These are phyloP conservation scores for Helminthosporium solani DNA, from an alignment of 2,329 filamentous ascomycete genomes.

Conservation along the genomic window DNA sequence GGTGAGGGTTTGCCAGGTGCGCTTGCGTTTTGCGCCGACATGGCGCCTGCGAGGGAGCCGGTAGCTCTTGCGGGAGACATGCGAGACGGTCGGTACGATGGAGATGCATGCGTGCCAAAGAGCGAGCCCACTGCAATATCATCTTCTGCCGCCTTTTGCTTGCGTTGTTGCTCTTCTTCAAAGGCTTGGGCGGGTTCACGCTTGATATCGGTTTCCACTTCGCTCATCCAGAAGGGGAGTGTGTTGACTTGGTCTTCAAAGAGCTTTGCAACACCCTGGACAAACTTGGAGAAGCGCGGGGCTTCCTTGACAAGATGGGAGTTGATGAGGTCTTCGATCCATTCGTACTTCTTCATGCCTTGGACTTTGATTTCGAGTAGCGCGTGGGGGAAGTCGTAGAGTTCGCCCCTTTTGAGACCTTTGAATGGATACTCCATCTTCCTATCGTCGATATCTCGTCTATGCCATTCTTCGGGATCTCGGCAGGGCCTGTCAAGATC, in stretches of 20 bases:
- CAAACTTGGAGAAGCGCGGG: constrained; percentile 93
- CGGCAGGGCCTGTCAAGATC: constrained; percentile 84
- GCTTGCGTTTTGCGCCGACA: constrained; percentile 23
- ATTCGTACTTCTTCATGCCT: constrained; percentile 69
- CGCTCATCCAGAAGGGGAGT: constrained; percentile 92
- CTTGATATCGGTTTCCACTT: constrained; percentile 89
- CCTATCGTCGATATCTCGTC: constrained; percentile 80
- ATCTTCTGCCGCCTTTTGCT: constrained; percentile 78
- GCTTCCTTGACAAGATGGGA: constrained; percentile 90
- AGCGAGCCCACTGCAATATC: constrained; percentile 88
- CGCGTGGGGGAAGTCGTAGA: constrained; percentile 86
- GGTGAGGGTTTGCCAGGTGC: constrained; percentile 19
- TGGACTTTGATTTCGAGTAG: constrained; percentile 88
- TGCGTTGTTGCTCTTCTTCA: constrained; percentile 83
- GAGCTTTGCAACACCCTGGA: constrained; percentile 85
- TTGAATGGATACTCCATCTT: constrained; percentile 85
- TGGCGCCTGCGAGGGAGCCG: constrained; percentile 55
- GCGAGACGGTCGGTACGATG: constrained; percentile 56
- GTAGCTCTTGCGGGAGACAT: constrained; percentile 58
- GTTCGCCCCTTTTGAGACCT: constrained; percentile 84
- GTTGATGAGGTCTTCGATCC: constrained; percentile 88
- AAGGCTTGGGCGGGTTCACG: constrained; percentile 89
- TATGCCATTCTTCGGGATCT: constrained; percentile 86
- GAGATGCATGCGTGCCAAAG: constrained; percentile 56
- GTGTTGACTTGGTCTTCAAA: constrained; percentile 96